A percentile compares a stretch with the other conserved stretches of the same genome.
Evolutionary conservation across 148 eudicot species (phyloP).

Genomic region (Rhododendron ferrugineum): DNA sequence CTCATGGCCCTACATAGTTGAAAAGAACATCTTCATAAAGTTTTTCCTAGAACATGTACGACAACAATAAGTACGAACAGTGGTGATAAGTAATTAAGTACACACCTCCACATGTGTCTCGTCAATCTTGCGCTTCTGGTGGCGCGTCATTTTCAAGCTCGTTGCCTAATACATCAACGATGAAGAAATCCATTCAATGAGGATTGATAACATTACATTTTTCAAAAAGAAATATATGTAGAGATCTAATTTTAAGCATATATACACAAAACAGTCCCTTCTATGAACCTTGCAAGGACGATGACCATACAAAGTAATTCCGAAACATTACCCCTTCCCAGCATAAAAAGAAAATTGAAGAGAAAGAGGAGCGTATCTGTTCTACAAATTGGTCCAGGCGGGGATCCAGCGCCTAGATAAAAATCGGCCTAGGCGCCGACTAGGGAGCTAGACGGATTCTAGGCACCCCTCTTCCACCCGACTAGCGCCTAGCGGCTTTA

Average conservation of each 20-base stretch:
- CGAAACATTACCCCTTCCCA: neutral
- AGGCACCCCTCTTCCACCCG: neutral
- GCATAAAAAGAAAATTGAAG: neutral
- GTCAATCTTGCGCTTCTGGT: constrained; percentile 95
- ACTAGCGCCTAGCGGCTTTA: neutral
- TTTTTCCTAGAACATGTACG: neutral
- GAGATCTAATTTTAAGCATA: neutral
- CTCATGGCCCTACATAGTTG: constrained; percentile 67
- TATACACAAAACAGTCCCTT: neutral
- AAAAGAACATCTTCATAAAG: constrained; percentile 2
- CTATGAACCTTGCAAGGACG: neutral
- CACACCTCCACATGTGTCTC: constrained; percentile 95
- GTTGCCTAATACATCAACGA: constrained; percentile 48
- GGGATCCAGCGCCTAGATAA: no score
- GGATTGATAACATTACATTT: neutral
- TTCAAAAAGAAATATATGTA: neutral
- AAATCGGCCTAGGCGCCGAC: no score
- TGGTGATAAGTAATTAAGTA: neutral
- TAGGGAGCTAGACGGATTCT: no score
- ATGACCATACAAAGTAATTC: neutral
- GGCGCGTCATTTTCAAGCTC: constrained; percentile 96
- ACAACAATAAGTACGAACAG: neutral
- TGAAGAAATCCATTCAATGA: constrained; percentile 5
- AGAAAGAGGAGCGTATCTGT: neutral
- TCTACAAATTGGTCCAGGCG: neutral